These are phyloP conservation scores for Elymus sibiricus DNA, from an alignment of 176 grass and related monocot species.

Conservation along the genomic window DNA sequence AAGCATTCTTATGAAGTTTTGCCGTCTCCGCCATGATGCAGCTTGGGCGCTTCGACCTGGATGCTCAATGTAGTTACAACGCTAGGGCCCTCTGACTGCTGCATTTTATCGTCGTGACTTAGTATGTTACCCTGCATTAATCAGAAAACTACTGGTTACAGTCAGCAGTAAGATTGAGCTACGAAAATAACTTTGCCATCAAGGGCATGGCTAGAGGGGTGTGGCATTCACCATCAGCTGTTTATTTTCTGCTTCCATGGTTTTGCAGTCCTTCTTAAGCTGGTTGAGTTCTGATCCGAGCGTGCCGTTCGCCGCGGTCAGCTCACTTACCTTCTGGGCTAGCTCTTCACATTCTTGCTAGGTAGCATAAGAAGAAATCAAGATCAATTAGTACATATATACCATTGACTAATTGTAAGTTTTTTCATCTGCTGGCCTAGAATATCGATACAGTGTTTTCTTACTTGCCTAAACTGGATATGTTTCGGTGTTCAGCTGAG, in stretches of 20 bases:
- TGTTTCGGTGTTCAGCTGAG: neutral
- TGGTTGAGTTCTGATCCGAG: conserved; percentile 49
- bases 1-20: conserved; percentile 1
- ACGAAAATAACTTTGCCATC: neutral
- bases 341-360: conserved; percentile 84
- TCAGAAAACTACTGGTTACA: neutral
- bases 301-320: conserved; percentile 26
- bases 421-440: neutral
- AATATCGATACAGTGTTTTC: neutral
- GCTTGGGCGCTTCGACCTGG: conserved; percentile 28
- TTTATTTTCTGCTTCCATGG: conserved; percentile 58
- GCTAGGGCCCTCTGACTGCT: conserved; percentile 9
- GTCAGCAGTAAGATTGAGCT: neutral
- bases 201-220: neutral
- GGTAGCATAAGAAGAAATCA: conserved; percentile 13
- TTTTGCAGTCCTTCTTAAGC: conserved; percentile 53
- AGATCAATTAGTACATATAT: conserved; percentile 3
- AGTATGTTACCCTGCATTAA: conserved; percentile 32
- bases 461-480: neutral
- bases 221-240: conserved; percentile 41
- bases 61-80: conserved; percentile 35
- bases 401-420: neutral
- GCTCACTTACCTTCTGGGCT: conserved; percentile 50
- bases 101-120: conserved; percentile 33
- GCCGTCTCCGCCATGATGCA: neutral